These are phyloP conservation scores for Aureobasidium uvarum DNA, from an alignment of 2,329 filamentous ascomycete species.

Conservation along the genomic window DNA sequence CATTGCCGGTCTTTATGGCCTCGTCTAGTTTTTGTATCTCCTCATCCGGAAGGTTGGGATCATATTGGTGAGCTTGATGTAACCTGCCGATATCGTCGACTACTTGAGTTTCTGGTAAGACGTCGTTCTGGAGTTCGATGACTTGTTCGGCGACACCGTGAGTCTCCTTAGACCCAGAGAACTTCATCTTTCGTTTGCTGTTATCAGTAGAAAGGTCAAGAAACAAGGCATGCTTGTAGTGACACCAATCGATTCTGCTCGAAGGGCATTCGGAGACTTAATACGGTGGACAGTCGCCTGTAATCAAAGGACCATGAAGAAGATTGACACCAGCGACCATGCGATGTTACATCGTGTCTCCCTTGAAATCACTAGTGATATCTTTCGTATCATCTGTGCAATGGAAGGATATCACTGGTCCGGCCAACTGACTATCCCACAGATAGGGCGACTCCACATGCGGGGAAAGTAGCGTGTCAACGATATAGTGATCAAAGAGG, in stretches of 20 bases:
- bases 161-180: not conserved
- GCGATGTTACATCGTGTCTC: not conserved
- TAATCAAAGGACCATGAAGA: not conserved
- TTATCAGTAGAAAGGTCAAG: too few relatives aligned
- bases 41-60: not conserved
- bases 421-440: not conserved
- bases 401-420: not conserved
- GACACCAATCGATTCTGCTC: not conserved
- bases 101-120: not conserved
- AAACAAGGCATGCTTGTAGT: not conserved
- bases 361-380: not conserved
- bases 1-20: not conserved
- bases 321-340: not conserved
- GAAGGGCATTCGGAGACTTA: too few relatives aligned
- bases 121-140: not conserved
- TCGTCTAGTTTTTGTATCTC: not conserved
- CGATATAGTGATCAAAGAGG: not conserved
- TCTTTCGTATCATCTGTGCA: not conserved
- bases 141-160: not conserved
- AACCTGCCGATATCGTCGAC: not conserved
- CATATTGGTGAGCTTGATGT: not conserved
- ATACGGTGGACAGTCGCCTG: not conserved
- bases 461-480: not conserved
- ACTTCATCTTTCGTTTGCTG: not conserved
- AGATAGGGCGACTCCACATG: constrained; percentile 2